Evolutionary conservation across 139 green algal species (phyloP).

Genomic region (Tetradesmus lagerheimii): DNA sequence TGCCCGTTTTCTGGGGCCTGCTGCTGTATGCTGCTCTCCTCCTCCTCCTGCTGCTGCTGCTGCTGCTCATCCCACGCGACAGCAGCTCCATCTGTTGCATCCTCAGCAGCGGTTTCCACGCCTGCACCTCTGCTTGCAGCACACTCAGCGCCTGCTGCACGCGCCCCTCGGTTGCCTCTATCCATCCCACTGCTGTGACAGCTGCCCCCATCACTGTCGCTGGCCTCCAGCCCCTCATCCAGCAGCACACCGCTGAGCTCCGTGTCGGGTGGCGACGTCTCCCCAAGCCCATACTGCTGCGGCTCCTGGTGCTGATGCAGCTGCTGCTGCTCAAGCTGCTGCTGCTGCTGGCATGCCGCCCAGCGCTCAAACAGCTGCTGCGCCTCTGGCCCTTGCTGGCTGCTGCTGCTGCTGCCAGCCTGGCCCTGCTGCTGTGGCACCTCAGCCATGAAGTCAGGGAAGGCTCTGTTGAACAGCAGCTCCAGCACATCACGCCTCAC

Average conservation of each 20-base stretch:
- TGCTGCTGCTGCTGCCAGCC: not conserved
- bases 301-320: not conserved
- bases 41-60: conserved; percentile 1
- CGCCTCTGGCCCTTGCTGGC: not conserved
- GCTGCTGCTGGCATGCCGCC: not conserved
- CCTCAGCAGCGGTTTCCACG: not conserved
- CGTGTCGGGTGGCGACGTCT: not conserved
- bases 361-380: conserved; percentile 15
- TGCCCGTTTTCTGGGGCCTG: too few species aligned
- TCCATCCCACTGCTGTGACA: not conserved
- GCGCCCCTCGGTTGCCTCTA: not conserved
- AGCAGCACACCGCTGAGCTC: not conserved
- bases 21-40: not conserved
- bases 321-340: not conserved
- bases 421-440: not conserved
- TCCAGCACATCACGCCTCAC: conserved; percentile 19
- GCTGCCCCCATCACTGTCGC: not conserved
- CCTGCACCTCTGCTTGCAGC: not conserved
- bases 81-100: not conserved
- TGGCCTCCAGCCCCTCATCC: not conserved
- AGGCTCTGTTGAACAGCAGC: conserved; percentile 15
- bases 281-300: not conserved
- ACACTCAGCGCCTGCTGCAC: not conserved
- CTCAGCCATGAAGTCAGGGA: conserved; percentile 23
- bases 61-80: not conserved